A percentile compares a stretch with the other conserved stretches of the same genome.
Conservation (phyloP, 2,329 filamentous ascomycete genomes). For the Colletotrichum camelliae region DNA sequence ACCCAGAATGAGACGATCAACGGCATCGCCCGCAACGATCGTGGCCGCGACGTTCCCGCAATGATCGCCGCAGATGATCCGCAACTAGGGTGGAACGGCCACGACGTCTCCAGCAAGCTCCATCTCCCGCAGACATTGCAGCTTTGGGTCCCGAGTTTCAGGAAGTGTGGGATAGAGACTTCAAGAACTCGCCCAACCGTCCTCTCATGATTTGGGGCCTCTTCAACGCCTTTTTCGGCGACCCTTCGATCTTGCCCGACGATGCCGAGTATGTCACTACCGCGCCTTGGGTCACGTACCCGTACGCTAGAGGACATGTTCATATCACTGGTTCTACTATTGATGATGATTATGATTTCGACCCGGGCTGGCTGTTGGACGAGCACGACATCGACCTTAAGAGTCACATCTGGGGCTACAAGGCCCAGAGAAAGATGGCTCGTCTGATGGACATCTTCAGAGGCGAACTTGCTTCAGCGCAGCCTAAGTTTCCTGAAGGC, state of each 20-base stretch:
- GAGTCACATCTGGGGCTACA: slow-evolving; percentile 69
- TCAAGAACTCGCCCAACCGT: slow-evolving; percentile 31
- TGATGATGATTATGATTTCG: slow-evolving; percentile 50
- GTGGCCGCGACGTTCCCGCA: slow-evolving; percentile 24
- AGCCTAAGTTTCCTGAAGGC: slow-evolving; percentile 47
- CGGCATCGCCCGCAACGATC: slow-evolving; percentile 51
- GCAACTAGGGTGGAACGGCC: slow-evolving; percentile 59
- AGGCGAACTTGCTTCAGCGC: slow-evolving; percentile 46
- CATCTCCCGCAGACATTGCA: slow-evolving; percentile 53
- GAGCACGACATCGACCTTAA: slow-evolving; percentile 58
- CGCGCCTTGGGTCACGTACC: slow-evolving; percentile 60
- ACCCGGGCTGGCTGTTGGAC: slow-evolving; percentile 56
- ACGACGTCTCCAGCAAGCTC: slow-evolving; percentile 57
- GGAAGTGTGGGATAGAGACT: slow-evolving; percentile 56
- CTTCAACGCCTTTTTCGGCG: slow-evolving; percentile 28
- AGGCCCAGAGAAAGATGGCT: slow-evolving; percentile 65
- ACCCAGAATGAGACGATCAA: slow-evolving; percentile 53
- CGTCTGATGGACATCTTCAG: slow-evolving; percentile 60
- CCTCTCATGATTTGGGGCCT: slow-evolving; percentile 27
- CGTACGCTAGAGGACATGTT: slow-evolving; percentile 63
- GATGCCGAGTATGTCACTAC: slow-evolving; percentile 53
- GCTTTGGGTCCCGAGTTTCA: slow-evolving; percentile 55
- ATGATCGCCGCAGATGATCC: slow-evolving; percentile 27
- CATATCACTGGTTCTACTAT: slow-evolving; percentile 50
- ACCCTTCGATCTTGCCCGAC: slow-evolving; percentile 39